Evolutionary conservation across 495 filamentous ascomycete species (phyloP).

Genomic region (Podospora pseudocomata): DNA sequence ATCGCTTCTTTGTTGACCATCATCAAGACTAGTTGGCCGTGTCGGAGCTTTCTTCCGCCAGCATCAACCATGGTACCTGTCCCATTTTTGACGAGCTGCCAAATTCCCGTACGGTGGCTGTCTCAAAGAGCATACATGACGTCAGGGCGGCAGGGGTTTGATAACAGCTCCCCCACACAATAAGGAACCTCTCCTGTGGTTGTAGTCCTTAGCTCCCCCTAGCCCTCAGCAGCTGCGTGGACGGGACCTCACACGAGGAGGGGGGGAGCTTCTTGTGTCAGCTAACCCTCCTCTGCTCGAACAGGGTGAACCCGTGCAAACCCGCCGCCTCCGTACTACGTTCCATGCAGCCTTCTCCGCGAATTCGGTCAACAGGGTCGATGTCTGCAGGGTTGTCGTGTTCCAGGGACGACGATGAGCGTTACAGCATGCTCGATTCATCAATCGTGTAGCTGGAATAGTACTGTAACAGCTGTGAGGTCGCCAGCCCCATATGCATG

Average conservation of each 20-base stretch:
- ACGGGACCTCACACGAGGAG: too few species aligned
- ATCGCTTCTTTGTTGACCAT: too few species aligned
- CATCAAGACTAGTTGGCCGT: too few species aligned
- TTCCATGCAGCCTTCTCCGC: slow-evolving; percentile 11
- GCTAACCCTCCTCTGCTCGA: not conserved
- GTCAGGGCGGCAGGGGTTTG: not conserved
- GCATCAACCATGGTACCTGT: too few species aligned
- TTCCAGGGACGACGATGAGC: not conserved
- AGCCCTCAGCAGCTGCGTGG: too few species aligned
- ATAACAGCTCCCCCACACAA: not conserved
- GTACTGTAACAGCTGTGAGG: not conserved
- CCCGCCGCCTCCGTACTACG: not conserved
- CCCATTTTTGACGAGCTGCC: too few species aligned
- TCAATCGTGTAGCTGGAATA: slow-evolving; percentile 1
- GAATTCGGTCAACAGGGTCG: slow-evolving; percentile 1
- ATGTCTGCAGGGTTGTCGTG: slow-evolving; percentile 4
- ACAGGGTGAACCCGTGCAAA: not conserved
- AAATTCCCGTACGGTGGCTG: too few species aligned
- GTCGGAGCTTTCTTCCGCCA: not conserved
- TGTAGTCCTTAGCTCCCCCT: too few species aligned
- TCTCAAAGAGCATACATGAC: not conserved
- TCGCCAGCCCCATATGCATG: not conserved
- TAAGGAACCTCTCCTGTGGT: not conserved
- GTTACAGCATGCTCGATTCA: slow-evolving; percentile 1
- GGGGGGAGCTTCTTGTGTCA: not conserved